Percentiles rank a stretch among this genome's conserved stretches.
phyloP scores from a whole-genome alignment of 768 basidiomycete species.

The Porpolomopsis calyptriformis region DNA sequence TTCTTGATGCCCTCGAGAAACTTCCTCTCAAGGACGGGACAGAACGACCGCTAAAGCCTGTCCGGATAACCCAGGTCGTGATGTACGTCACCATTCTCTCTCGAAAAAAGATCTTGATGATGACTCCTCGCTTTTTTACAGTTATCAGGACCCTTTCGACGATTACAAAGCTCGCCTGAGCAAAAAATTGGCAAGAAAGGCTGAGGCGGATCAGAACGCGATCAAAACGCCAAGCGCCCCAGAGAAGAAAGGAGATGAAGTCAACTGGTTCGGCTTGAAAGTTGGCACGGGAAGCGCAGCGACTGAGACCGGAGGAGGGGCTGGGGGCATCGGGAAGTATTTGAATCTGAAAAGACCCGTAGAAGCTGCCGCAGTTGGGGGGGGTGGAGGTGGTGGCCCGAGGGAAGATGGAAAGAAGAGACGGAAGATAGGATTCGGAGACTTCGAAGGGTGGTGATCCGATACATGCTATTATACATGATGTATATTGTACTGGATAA shows the following conservation, averaged over 20 bases:
- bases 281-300: slow-evolving; percentile 42
- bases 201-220: slow-evolving; percentile 29
- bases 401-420: slow-evolving; percentile 62
- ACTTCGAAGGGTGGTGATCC: slow-evolving; percentile 71
- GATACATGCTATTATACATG: too few species aligned
- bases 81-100: slow-evolving; percentile 45
- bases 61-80: slow-evolving; percentile 75
- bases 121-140: slow-evolving; percentile 21
- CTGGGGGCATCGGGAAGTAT: slow-evolving; percentile 74
- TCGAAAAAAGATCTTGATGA: background rate
- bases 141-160: slow-evolving; percentile 92
- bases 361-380: slow-evolving; percentile 13
- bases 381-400: slow-evolving; percentile 9
- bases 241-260: slow-evolving; percentile 50
- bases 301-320: slow-evolving; percentile 20
- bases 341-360: slow-evolving; percentile 44
- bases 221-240: slow-evolving; percentile 20
- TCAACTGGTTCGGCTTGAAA: slow-evolving; percentile 87
- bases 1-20: slow-evolving; percentile 75
- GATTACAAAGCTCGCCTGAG: slow-evolving; percentile 78
- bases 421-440: slow-evolving; percentile 80
- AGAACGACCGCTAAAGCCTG: slow-evolving; percentile 76
- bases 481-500: too few species aligned
- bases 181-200: slow-evolving; percentile 60
- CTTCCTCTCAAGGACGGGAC: slow-evolving; percentile 74